Base-by-base conservation (phyloP, 1,284 basidiomycete genomes). In the Crucibulum cyathiforme region DNA sequence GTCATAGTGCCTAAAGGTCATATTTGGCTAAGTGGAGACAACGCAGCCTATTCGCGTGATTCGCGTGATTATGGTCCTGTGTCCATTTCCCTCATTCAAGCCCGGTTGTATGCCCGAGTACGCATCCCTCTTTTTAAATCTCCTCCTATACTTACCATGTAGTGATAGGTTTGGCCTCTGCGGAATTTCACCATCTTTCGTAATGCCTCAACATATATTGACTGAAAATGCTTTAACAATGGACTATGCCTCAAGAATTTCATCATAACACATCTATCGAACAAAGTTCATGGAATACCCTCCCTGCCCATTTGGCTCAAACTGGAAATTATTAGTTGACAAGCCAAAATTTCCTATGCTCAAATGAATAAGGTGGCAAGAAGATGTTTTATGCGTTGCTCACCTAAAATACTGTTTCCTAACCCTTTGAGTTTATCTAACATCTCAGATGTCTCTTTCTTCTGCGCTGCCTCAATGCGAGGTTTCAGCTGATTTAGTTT, bases 1-100 rank as follows among this genome's bases (percentile, higher is more conserved):
- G 84, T 94, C 15, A 73, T 89, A 35, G 78, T 96, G 8, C 94
- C 95, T 1, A 85, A 85, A 67, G 93, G 93, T 2, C 92, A 96
- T 74, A 75, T 98, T n/a, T 99, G 96, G 96, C 81, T 98, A 47
- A 86, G 83, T 35, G 97, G 97, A 12, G 97, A 99, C 79, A 99
- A 99, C 68, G 80, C 92, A 58, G 82, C 85, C 36, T 86, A 85
- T 66, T 96, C 94, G 47, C 88, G 89, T 8, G 97, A 98, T 76
- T 98, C 95, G 35, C 83, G 96, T 58, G 79, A 84, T 46, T 98
- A 98, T 76, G 97, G 97, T 0, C 96, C 97, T 7, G 90, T 99
- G 1, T 90, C 97, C 0, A 83, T 96, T 61, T 92, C 87, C 3
- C 80, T 98, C 50, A 79, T 98, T 35, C 85, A 87, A 64, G 94